Base-by-base conservation (phyloP, 2,329 filamentous ascomycete species). In the Cladosporium sp. region DNA sequence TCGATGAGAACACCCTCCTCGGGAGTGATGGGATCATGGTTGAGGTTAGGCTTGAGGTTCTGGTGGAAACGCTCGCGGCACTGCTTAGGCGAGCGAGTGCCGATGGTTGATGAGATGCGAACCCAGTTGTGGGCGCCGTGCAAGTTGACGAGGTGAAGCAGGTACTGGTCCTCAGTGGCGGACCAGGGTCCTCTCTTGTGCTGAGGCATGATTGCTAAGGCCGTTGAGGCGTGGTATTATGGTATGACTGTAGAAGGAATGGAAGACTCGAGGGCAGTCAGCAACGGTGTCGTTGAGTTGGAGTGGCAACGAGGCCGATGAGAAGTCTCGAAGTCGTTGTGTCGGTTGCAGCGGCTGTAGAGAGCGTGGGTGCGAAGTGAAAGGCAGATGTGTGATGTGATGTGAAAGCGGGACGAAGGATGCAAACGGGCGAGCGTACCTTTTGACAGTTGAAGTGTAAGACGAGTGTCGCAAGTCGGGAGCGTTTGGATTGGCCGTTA, bases 31-130 rank as follows among this genome's bases (percentile, higher is more conserved):
- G 89, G 84, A 4, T 89, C 89, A 45, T 85, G 77, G 51, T 83
- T 82, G 7, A 92, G 85, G 61, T 90, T 86, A 50, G 96, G 78
- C 54, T 84, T 95, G 39, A 97, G 77, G 67, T 96, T 95, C 65
- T 97, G 92, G 65, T 95, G 89, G 65, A 87, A 97, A 41, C 92
- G 80, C 72, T 97, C 92, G 52, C 92, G 83, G 69, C 92, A 97
- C 73, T 97, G 92, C 74, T 97, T 97, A 47, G 92, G 86, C 19
- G 88, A 88, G 55, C 92, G 82, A 20, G 86, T 84, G 53, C 80
- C 78, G 61, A 96, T 83, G 58, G 83, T 77, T 49, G 83, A 74
- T 25, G 91, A 83, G 62, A 96, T 94, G 57, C 83, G 80, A 12
- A 95, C 89, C 92, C 92, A 97, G 77, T 95, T 93, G 66, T 86